These are phyloP conservation scores for Thelonectria blattea DNA, from an alignment of 2,329 filamentous ascomycete species.

Conservation along the genomic window DNA sequence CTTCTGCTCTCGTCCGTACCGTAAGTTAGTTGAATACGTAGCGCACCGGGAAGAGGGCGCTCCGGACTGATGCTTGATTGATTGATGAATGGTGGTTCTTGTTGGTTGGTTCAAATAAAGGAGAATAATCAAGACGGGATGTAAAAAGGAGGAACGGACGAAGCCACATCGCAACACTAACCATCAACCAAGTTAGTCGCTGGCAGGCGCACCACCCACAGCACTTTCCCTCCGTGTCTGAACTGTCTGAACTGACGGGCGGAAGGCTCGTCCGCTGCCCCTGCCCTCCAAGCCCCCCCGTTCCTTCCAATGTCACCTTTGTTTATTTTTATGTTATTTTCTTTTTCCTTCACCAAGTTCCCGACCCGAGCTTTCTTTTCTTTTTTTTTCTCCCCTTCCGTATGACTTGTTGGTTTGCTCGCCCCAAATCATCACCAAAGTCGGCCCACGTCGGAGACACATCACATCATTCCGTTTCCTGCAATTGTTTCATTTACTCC, in stretches of 20 bases:
- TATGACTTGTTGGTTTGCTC: neutral
- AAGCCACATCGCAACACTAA: neutral
- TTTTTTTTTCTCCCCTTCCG: neutral
- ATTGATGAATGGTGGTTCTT: neutral
- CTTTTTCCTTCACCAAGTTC: no score
- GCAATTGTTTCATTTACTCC: conserved; percentile 15
- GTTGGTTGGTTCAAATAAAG: neutral
- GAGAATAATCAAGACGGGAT: no score
- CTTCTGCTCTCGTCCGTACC: neutral
- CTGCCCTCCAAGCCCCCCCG: no score
- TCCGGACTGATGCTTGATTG: neutral
- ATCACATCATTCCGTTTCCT: conserved; percentile 5
- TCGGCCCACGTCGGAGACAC: conserved; percentile 5
- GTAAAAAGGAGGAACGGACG: neutral
- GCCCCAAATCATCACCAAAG: neutral
- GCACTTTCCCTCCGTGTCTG: no score
- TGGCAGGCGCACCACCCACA: no score
- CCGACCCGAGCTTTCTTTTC: neutral
- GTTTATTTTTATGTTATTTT: no score
- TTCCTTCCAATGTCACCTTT: no score
- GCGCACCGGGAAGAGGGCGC: neutral
- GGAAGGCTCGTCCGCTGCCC: no score
- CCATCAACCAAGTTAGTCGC: no score
- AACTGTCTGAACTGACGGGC: no score
- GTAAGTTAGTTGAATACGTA: no score